Evolutionary conservation across 2,329 filamentous ascomycete genomes (phyloP), one percentile per base, ranked within the genome.

Genomic region (Colletotrichum siamense): DNA sequence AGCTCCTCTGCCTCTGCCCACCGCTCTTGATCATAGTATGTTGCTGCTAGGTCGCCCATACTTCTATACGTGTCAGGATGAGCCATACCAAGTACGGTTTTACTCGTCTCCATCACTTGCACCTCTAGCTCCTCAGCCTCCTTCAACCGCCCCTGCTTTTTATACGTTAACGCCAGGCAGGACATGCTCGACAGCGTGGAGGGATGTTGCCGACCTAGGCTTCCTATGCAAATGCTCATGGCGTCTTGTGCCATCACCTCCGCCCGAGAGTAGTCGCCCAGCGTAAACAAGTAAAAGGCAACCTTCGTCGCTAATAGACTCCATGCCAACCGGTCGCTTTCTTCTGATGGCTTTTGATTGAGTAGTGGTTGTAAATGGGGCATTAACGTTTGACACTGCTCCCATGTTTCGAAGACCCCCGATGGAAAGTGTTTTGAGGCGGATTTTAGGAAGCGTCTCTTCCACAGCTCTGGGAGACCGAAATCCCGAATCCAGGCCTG

Each of bases 401-500:
- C 22, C 61, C 28, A 72, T 30, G 73, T 72, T 61, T 67, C 36
- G 5, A 63, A 72, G 2, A 3, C 22, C 5, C 68, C 63, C 3
- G 36, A 66, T 52, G 49, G 61, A 24, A 71, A 75, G 34, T 72
- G 69, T 13, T 63, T 2, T 30, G 75, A 30, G 3, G 77, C 73
- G 0, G 77, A 57, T 1, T 67, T 16, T 7, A 79, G 65, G 24
- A 80, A 79, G 1, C 73, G 49, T 26, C 32, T 22, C 3, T 66
- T 70, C 78, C 73, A 81, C 44, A 15, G 15, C 5, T 57, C 36
- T 3, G 9, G 8, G 26, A 69, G 10, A 4, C 73, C 73, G n/a
- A 59, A 67, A 24, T 75, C 28, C 9, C 63, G 74, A n/a, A 81
- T 73, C 81, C 79, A 82, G 2, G 44, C 15, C 7, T 63, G 64